phyloP scores from a whole-genome alignment of 2,329 filamentous ascomycete genomes.

The Talaromyces sp. region DNA sequence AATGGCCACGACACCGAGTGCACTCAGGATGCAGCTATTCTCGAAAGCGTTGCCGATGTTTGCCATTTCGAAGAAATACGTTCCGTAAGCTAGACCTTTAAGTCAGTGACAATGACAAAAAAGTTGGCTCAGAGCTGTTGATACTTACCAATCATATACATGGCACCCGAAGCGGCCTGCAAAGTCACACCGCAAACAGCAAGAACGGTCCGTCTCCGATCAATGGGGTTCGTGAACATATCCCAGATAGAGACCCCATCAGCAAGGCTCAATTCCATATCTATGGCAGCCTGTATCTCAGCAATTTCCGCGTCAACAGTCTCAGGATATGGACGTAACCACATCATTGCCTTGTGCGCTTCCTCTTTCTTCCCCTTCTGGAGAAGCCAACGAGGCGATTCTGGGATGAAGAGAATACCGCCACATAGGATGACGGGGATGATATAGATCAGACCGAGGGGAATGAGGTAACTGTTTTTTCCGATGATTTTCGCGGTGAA shows the following conservation, averaged over 20 bases:
- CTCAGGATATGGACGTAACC: constrained; percentile 36
- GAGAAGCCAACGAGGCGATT: constrained; percentile 48
- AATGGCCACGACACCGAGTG: constrained; percentile 57
- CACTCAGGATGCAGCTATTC: constrained; percentile 57
- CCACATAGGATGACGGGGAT: constrained; percentile 50
- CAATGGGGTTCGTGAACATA: not conserved
- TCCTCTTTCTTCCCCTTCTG: constrained; percentile 29
- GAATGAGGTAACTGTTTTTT: constrained; percentile 28
- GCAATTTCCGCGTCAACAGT: constrained; percentile 22
- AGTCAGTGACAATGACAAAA: not conserved
- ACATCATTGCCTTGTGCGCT: constrained; percentile 36
- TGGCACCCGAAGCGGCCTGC: not conserved
- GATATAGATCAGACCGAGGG: constrained; percentile 45
- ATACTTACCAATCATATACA: constrained; percentile 6
- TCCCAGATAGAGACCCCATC: not conserved
- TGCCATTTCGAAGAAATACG: constrained; percentile 63
- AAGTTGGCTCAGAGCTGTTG: not conserved
- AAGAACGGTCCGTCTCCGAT: not conserved
- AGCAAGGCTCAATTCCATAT: not conserved
- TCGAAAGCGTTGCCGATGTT: constrained; percentile 56
- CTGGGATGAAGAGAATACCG: constrained; percentile 49
- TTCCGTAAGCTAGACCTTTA: constrained; percentile 48
- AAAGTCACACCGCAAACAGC: not conserved
- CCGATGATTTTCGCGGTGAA: constrained; percentile 39
- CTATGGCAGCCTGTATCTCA: not conserved